Base-by-base conservation (phyloP, 2,329 filamentous ascomycete species). In the Parastagonospora avenae region DNA sequence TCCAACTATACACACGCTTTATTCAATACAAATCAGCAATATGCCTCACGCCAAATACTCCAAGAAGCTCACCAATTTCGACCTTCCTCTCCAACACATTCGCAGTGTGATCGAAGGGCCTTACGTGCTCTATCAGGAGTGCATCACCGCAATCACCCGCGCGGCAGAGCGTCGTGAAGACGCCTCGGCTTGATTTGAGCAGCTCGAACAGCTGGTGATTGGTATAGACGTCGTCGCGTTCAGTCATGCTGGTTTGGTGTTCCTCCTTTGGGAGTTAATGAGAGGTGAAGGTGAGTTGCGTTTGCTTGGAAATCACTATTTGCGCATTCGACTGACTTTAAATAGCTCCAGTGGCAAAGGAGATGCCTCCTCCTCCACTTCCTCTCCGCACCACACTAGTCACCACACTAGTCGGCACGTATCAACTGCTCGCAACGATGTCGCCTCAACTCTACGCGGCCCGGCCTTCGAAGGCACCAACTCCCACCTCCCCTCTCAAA, bases 241-340 rank as follows among this genome's bases (percentile, higher is more conserved):
- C 27, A 54, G 55, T 27, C 62, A 63, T 24, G 31, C 48, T 40
- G 59, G 57, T 2, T 28, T 63, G 7, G 30, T 58, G 0, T 61
- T 60, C 9, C 32, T 63, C 11, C 40, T 64, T 6, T 8, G 12
- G 7, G 51, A 60, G 10, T 44, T 53, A 42, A 10, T 16, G 10
- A 8, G 50, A 96, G 1, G 91, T 95, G 43, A 97, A 77, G 66
- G 91, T 95, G 42, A 97, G 76, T 65, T 75, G 77, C 96, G 97
- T 81, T 46, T 87, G 91, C 77, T 90, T 96, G 3, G 92, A 97
- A 80, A 97, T 93, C 6, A 92, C 48, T 24, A 40, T 35, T 12
- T 9, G 7, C 12, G 24, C 11, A 15, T 2, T 27, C 2, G 4
- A 11, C 15, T 44, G 8, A 47, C 9, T 9, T 10, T 8, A 8